Conservation (phyloP, 164 flowering plant genomes). For the Stephania cephalantha region DNA sequence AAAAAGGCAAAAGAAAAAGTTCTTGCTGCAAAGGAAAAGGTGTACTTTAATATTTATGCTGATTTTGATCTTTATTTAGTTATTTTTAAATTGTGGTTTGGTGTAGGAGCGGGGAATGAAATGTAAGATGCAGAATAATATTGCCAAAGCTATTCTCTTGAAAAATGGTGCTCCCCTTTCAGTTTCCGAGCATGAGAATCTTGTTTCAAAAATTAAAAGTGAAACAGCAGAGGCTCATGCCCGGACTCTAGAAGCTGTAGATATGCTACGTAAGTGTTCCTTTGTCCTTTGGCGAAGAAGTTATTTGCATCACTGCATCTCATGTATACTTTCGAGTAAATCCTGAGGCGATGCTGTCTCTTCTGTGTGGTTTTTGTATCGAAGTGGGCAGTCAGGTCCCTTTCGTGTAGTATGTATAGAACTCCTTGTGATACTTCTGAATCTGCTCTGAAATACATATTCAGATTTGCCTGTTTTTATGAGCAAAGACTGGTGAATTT, state of each 20-base stretch:
- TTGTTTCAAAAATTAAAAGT: constrained; percentile 42
- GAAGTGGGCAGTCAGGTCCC: not conserved
- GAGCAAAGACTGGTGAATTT: not conserved
- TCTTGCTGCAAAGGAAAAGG: constrained; percentile 61
- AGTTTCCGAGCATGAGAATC: constrained; percentile 49
- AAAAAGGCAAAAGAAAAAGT: constrained; percentile 54
- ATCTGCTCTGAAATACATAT: not conserved
- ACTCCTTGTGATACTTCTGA: not conserved
- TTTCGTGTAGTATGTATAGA: not conserved
- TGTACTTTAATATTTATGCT: constrained; percentile 10
- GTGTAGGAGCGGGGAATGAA: constrained; percentile 49
- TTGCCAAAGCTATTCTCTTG: constrained; percentile 43
- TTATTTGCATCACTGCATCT: not conserved
- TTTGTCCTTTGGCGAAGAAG: not conserved
- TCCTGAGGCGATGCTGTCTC: not conserved
- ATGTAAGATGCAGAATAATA: constrained; percentile 50
- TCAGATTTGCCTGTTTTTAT: not conserved
- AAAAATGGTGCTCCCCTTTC: constrained; percentile 49
- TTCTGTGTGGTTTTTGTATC: not conserved
- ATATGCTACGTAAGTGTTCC: constrained; percentile 30
- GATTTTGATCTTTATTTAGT: not conserved
- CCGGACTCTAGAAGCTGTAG: constrained; percentile 44
- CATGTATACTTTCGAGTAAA: not conserved
- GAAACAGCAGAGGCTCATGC: constrained; percentile 50
- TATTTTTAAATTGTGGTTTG: not conserved